phyloP scores from a whole-genome alignment of 108 stramenopile species.

The Cyclotella choctawhatcheeana region DNA sequence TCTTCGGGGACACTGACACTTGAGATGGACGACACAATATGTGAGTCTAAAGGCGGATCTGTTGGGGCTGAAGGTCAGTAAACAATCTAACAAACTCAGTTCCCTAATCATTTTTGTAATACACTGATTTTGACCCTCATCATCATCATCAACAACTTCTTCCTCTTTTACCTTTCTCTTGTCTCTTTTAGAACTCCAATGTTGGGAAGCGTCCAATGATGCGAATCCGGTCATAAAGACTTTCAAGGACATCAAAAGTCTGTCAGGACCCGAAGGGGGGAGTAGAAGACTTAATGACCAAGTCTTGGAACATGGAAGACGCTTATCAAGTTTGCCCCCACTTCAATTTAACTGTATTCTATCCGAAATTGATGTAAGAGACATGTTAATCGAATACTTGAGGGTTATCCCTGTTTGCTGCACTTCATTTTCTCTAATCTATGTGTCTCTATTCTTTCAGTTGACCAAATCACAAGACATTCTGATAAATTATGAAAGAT shows the following conservation, averaged over 20 bases:
- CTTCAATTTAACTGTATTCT: conserved; percentile 2
- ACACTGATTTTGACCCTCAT: too few species aligned
- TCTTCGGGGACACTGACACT: not conserved
- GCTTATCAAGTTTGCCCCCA: not conserved
- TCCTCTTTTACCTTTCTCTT: too few species aligned
- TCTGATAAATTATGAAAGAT: conserved; percentile 11
- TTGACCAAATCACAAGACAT: not conserved
- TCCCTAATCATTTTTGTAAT: too few species aligned
- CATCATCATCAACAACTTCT: too few species aligned
- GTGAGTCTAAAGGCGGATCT: not conserved
- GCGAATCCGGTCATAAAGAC: not conserved
- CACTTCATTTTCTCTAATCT: not conserved
- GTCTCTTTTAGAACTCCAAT: conserved; percentile 10
- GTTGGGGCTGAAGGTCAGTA: conserved; percentile 1
- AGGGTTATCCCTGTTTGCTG: not conserved
- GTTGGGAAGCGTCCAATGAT: not conserved
- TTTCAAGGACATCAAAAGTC: not conserved
- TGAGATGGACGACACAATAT: not conserved
- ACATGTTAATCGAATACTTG: not conserved
- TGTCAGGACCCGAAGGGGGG: not conserved
- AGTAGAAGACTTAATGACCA: not conserved
- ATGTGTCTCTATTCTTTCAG: not conserved
- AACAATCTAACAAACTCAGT: too few species aligned
- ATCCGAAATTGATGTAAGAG: not conserved
- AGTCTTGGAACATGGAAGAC: not conserved